Evolutionary conservation across 169 alveolate species (phyloP), one percentile per base, ranked within the genome.

Genomic region (Eimeria necatrix): DNA sequence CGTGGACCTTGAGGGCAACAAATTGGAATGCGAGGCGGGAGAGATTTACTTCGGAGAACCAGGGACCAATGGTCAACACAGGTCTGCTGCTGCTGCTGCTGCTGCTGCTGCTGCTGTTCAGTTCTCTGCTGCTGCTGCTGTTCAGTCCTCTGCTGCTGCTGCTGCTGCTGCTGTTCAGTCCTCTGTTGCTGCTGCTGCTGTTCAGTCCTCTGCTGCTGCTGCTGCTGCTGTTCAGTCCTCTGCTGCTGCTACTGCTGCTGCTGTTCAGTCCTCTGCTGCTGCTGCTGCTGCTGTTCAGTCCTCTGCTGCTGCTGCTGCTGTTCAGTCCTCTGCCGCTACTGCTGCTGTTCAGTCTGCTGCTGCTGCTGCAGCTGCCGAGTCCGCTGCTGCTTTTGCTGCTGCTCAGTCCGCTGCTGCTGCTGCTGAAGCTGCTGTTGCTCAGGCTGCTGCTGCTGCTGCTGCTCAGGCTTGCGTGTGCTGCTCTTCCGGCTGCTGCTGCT

Each of bases 41-140:
- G 99, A 99, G 70, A 98, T 99, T 87, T 98, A 97, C 96, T 99
- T 99, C 95, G 99, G 99, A n/a, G 99, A 99, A 96, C 99, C 99
- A 46, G 99, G 99, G 71, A 99, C 99, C 46, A 99, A 99, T 93
- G 99, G 99, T 2, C 99, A 98, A 93, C 99, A 99, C 96, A 86
- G 96, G 96, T 94, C 20, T n/a, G 32, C n/a, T 14, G 41, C 41
- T 32, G 41, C 41, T 32, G 41, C 2, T 32, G 41, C 41, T 32
- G 41, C 70, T 59, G 70, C 70, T 12, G 70, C 20, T 12, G 70
- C 22, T 59, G 41, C n/a, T 16, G 9, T 9, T 16, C 68, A 16
- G n/a, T 56, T 9, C 68, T 56, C 41, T 32, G 41, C 41, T 32
- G 0, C 41, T 32, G 41, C 41, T 32, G 41, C 41, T 32, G 41